Evolutionary conservation across 2,329 filamentous ascomycete species (phyloP).

Genomic region (Ilyonectria robusta): DNA sequence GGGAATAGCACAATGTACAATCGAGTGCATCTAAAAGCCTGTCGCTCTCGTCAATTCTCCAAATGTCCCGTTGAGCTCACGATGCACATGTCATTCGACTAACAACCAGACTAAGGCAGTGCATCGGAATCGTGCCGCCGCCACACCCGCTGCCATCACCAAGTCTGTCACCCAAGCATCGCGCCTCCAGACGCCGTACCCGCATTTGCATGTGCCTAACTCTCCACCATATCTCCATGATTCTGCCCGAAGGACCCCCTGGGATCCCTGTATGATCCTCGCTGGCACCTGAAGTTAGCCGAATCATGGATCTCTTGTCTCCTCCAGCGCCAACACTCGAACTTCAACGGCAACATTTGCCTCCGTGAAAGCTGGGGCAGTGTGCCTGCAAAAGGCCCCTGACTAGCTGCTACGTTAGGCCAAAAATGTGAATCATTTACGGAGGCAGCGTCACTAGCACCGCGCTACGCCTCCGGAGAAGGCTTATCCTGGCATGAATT

Average conservation of each 20-base stretch:
- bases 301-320: neutral
- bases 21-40: neutral
- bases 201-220: neutral
- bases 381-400: too few relatives aligned
- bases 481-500: too few relatives aligned
- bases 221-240: neutral
- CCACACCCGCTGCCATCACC: slow-evolving; percentile 23
- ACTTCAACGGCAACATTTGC: too few relatives aligned
- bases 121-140: neutral
- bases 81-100: neutral
- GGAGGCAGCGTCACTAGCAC: too few relatives aligned
- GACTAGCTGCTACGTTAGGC: too few relatives aligned
- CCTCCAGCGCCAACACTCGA: neutral
- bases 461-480: too few relatives aligned
- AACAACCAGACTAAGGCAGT: neutral
- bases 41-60: neutral
- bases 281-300: too few relatives aligned
- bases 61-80: neutral
- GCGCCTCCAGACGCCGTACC: neutral
- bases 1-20: neutral
- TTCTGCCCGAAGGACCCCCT: neutral
- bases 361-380: too few relatives aligned
- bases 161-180: neutral
- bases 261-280: neutral
- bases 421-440: too few relatives aligned